A percentile compares a stretch with the other conserved stretches of the same genome.
Conservation (phyloP, 2,329 filamentous ascomycete genomes). For the Fusarium subglutinans region DNA sequence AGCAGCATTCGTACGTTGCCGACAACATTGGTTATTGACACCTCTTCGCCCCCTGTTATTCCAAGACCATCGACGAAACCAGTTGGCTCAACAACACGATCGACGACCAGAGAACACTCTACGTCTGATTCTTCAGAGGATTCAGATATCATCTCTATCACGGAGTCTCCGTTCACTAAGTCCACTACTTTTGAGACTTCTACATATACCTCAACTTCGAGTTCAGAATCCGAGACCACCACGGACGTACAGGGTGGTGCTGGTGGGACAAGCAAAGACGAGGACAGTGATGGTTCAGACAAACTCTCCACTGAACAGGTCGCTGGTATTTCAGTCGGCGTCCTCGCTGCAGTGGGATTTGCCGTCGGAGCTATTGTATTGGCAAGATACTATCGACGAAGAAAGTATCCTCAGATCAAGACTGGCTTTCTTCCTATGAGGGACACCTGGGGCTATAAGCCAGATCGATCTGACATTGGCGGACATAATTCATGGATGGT, state of each 20-base stretch:
- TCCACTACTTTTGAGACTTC: conserved; percentile 12
- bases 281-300: conserved; percentile 14
- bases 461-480: conserved; percentile 40
- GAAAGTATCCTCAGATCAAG: conserved; percentile 50
- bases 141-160: conserved; percentile 14
- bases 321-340: conserved; percentile 66
- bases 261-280: conserved; percentile 18
- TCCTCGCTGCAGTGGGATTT: conserved; percentile 59
- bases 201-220: conserved; percentile 9
- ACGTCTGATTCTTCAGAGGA: neutral
- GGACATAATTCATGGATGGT: conserved; percentile 43
- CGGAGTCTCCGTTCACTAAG: conserved; percentile 17
- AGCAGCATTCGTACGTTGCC: conserved; percentile 36
- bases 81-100: neutral
- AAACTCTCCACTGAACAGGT: conserved; percentile 57
- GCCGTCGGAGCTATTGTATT: conserved; percentile 59
- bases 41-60: conserved; percentile 34
- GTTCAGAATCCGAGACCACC: conserved; percentile 22
- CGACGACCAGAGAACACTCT: conserved; percentile 1
- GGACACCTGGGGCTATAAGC: conserved; percentile 50
- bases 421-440: conserved; percentile 51
- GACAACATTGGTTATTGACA: conserved; percentile 44
- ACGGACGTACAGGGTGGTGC: conserved; percentile 27
- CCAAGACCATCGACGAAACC: conserved; percentile 18
- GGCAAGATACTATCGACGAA: conserved; percentile 53